Percentiles rank a stretch among this genome's conserved stretches.
These are phyloP conservation scores for Claviceps sp. DNA, from an alignment of 2,329 filamentous ascomycete species.

Conservation along the genomic window DNA sequence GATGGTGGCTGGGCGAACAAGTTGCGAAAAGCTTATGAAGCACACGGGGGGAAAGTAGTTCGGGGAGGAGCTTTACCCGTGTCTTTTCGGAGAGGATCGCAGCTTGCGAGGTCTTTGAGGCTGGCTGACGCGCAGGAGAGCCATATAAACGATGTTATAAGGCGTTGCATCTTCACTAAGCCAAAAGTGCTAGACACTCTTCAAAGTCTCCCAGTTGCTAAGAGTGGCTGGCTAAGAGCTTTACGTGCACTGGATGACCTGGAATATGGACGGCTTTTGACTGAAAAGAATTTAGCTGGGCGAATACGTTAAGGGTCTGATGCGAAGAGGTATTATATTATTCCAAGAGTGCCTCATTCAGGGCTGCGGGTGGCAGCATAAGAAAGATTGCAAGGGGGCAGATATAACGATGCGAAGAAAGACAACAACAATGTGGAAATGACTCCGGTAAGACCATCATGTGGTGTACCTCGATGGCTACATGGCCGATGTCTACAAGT, in stretches of 20 bases:
- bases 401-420: neutral
- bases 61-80: conserved; percentile 9
- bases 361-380: neutral
- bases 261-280: neutral
- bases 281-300: too few relatives aligned
- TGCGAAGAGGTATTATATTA: neutral
- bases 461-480: conserved; percentile 2
- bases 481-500: neutral
- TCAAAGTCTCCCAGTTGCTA: too few relatives aligned
- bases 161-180: neutral
- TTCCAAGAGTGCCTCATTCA: neutral
- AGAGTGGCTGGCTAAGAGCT: too few relatives aligned
- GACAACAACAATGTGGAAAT: neutral
- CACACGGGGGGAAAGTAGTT: neutral
- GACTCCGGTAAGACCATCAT: conserved; percentile 2
- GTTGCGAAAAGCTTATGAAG: neutral
- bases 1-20: too few relatives aligned
- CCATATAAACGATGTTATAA: neutral
- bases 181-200: too few relatives aligned
- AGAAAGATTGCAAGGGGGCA: neutral
- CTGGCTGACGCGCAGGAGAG: conserved; percentile 7
- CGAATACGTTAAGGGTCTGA: neutral
- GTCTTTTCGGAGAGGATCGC: conserved; percentile 15
- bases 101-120: conserved; percentile 11
- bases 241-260: neutral